phyloP scores from a whole-genome alignment of 352 stramenopile species.

The Phytophthora quininea region DNA sequence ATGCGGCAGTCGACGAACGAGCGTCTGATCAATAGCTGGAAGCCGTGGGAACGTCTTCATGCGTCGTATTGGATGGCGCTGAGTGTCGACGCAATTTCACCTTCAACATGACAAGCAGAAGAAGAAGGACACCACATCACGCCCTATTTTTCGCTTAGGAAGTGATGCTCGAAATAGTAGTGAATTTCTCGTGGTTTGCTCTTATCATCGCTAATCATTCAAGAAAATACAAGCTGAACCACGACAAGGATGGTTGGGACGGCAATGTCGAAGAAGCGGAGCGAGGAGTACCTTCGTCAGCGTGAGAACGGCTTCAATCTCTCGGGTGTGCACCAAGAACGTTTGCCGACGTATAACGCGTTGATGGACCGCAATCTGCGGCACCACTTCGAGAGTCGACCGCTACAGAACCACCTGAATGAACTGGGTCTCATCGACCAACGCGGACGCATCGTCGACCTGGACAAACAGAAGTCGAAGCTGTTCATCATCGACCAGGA shows the following conservation, averaged over 20 bases:
- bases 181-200: slow-evolving; percentile 12
- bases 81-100: slow-evolving; percentile 10
- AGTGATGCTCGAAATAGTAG: slow-evolving; percentile 27
- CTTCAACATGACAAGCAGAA: background rate
- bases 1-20: slow-evolving; percentile 51
- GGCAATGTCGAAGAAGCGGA: slow-evolving; percentile 40
- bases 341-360: slow-evolving; percentile 87
- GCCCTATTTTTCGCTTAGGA: slow-evolving; percentile 8
- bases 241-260: slow-evolving; percentile 20
- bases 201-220: slow-evolving; percentile 29
- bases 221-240: slow-evolving; percentile 8
- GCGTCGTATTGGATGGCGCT: slow-evolving; percentile 49
- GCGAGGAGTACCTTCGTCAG: slow-evolving; percentile 51
- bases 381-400: slow-evolving; percentile 88
- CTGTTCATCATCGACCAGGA: slow-evolving; percentile 93
- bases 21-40: slow-evolving; percentile 63
- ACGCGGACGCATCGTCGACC: slow-evolving; percentile 87
- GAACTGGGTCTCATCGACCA: slow-evolving; percentile 86
- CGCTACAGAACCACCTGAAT: slow-evolving; percentile 81
- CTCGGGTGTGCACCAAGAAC: slow-evolving; percentile 67
- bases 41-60: slow-evolving; percentile 58
- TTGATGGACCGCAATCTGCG: slow-evolving; percentile 89
- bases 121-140: background rate
- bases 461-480: slow-evolving; percentile 90
- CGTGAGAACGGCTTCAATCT: slow-evolving; percentile 69